phyloP scores from a whole-genome alignment of 148 eudicot genomes.

The Rhododendron ovatum region DNA sequence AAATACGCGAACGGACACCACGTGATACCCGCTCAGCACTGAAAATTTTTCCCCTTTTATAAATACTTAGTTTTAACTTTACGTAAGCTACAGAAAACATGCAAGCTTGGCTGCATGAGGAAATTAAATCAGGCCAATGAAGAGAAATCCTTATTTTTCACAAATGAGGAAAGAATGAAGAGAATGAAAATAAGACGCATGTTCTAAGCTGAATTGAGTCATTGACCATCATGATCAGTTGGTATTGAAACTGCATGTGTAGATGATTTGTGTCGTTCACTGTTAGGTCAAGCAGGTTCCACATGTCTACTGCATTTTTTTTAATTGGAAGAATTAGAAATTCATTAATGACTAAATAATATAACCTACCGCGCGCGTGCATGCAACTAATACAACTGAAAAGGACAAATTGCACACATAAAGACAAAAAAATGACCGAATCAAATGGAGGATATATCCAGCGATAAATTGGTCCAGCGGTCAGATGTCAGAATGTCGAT shows the following conservation, averaged over 20 bases:
- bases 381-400: too few species aligned
- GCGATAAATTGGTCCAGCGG: too few species aligned
- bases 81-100: neutral
- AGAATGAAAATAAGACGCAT: neutral
- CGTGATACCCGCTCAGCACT: too few species aligned
- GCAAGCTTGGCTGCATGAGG: neutral
- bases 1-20: too few species aligned
- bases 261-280: neutral
- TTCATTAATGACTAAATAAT: too few species aligned
- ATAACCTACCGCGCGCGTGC: too few species aligned
- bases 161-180: neutral
- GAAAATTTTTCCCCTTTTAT: too few species aligned
- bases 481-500: too few species aligned
- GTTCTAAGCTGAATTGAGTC: neutral
- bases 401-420: too few species aligned
- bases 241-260: neutral
- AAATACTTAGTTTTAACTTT: neutral
- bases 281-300: conserved; percentile 9
- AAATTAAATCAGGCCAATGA: neutral
- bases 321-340: too few species aligned
- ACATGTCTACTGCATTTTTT: neutral
- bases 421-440: too few species aligned
- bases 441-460: too few species aligned
- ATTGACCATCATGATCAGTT: neutral
- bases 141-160: neutral